A percentile compares a stretch with the other conserved stretches of the same genome.
Evolutionary conservation across 2,329 filamentous ascomycete species (phyloP).

Genomic region (Amauroascus niger): DNA sequence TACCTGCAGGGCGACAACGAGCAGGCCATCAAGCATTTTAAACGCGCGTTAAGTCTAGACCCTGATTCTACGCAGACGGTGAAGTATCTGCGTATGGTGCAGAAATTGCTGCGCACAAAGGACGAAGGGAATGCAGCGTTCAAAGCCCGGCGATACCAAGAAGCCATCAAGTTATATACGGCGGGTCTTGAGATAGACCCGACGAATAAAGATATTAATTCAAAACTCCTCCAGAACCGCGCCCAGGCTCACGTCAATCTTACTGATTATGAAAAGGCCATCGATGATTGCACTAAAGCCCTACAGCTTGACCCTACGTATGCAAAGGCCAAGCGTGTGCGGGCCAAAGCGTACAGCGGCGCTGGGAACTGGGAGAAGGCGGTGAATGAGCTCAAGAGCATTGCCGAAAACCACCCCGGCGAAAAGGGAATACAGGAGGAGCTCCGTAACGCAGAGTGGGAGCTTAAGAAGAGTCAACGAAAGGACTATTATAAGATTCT

Average conservation of each 20-base stretch:
- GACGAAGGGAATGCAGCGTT: constrained; percentile 85
- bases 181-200: constrained; percentile 78
- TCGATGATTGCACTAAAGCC: constrained; percentile 77
- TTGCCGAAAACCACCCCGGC: constrained; percentile 71
- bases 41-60: constrained; percentile 79
- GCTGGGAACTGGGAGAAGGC: constrained; percentile 88
- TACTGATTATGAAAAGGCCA: constrained; percentile 72
- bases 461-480: constrained; percentile 92
- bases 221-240: constrained; percentile 88
- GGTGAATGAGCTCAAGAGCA: constrained; percentile 75
- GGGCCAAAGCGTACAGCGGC: constrained; percentile 78
- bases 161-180: constrained; percentile 76
- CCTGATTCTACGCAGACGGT: constrained; percentile 84
- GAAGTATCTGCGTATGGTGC: constrained; percentile 78
- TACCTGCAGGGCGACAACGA: constrained; percentile 92
- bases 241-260: constrained; percentile 71
- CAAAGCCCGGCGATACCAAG: constrained; percentile 70
- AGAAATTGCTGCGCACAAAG: constrained; percentile 88
- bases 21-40: constrained; percentile 85
- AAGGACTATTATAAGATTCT: constrained; percentile 99
- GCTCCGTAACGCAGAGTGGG: constrained; percentile 78
- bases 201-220: constrained; percentile 80
- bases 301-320: constrained; percentile 75
- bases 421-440: constrained; percentile 76
- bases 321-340: constrained; percentile 83